Percentiles rank a stretch among this genome's conserved stretches.
Conservation (phyloP, 1,284 basidiomycete species). For the Singerocomus rubriflavus region DNA sequence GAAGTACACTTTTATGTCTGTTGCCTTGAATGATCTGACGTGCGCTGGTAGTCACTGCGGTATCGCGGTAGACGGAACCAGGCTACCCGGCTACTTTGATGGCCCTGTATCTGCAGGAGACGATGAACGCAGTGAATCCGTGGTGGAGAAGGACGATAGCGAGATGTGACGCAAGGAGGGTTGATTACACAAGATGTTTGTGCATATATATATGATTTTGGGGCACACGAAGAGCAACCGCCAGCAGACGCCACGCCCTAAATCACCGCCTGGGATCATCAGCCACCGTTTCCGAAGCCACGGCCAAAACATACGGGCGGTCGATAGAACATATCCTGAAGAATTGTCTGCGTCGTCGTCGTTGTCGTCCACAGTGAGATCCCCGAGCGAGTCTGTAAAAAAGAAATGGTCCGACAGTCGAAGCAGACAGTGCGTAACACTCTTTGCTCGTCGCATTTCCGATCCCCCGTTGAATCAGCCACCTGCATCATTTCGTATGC, state of each 20-base stretch:
- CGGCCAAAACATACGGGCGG: constrained; percentile 12
- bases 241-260: constrained; percentile 27
- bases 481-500: constrained; percentile 9
- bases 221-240: background rate
- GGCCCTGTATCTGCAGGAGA: constrained; percentile 11
- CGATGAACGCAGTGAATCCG: background rate
- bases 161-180: background rate
- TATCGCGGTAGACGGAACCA: constrained; percentile 59
- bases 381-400: constrained; percentile 17
- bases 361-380: constrained; percentile 13
- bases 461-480: constrained; percentile 24
- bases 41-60: constrained; percentile 47
- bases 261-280: constrained; percentile 27
- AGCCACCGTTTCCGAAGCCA: constrained; percentile 25
- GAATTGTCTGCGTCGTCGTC: background rate
- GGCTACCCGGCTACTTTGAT: constrained; percentile 34
- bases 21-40: background rate
- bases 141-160: background rate
- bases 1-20: constrained; percentile 18
- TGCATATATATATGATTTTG: constrained; percentile 14
- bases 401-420: constrained; percentile 31
- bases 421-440: constrained; percentile 35
- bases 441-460: constrained; percentile 12
- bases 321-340: constrained; percentile 7
- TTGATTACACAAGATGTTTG: constrained; percentile 27